These are phyloP conservation scores for Elongisporangium senticosum DNA, from an alignment of 352 stramenopile species.

Conservation along the genomic window DNA sequence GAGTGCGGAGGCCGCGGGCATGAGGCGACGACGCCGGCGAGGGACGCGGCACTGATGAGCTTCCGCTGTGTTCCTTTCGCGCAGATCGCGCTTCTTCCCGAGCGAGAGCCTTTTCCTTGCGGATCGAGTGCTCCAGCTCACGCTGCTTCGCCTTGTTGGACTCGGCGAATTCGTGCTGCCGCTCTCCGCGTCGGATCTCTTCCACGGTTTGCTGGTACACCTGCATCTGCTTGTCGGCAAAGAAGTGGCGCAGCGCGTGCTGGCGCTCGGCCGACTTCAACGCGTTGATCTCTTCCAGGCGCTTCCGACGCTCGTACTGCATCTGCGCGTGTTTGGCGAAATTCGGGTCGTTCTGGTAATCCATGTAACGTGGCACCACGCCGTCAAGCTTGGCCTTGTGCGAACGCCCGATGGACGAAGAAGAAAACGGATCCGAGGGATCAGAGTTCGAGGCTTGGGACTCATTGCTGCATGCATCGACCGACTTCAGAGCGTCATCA, in stretches of 20 bases:
- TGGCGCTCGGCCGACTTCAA: conserved; percentile 55
- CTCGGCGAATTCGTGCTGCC: conserved; percentile 43
- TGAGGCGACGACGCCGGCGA: background rate
- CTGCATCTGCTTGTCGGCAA: conserved; percentile 40
- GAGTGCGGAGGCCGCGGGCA: background rate
- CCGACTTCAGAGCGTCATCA: conserved; percentile 1
- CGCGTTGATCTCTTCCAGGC: conserved; percentile 57
- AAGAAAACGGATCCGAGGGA: conserved; percentile 20
- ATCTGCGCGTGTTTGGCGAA: conserved; percentile 43
- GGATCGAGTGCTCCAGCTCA: conserved; percentile 3
- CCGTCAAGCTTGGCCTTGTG: conserved; percentile 42
- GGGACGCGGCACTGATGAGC: background rate
- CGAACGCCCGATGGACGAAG: conserved; percentile 8
- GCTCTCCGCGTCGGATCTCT: conserved; percentile 43
- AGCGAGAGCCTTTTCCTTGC: conserved; percentile 6
- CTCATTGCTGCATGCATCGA: conserved; percentile 13
- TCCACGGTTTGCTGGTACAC: conserved; percentile 29
- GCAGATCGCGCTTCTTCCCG: conserved; percentile 1
- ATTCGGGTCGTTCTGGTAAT: conserved; percentile 41
- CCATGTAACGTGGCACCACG: conserved; percentile 53
- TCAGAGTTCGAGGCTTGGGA: conserved; percentile 23
- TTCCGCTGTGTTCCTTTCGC: background rate
- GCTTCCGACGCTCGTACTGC: conserved; percentile 60
- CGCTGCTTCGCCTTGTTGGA: conserved; percentile 20
- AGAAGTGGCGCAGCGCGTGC: conserved; percentile 37